Evolutionary conservation across 495 filamentous ascomycete species (phyloP).

Genomic region (Niebla homalea): DNA sequence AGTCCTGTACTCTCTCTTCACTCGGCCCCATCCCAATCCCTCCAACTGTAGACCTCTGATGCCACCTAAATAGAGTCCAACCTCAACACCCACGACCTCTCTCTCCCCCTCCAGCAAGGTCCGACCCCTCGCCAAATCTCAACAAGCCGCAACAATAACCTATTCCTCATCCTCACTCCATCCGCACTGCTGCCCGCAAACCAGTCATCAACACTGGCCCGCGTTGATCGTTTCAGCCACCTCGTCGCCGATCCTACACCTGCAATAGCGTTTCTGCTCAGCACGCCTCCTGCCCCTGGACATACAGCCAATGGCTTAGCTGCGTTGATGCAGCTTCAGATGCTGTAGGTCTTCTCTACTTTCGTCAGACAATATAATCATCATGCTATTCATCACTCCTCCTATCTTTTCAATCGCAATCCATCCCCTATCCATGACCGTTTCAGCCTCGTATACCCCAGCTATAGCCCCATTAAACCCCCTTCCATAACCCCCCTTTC

Average conservation of each 20-base stretch:
- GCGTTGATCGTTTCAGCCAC: constrained; percentile 36
- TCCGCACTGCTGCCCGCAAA: constrained; percentile 24
- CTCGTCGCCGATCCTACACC: constrained; percentile 28
- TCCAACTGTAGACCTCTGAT: constrained; percentile 2
- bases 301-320: constrained; percentile 14
- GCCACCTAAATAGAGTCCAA: constrained; percentile 27
- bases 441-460: no score
- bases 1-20: constrained; percentile 9
- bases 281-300: constrained; percentile 14
- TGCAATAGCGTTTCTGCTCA: constrained; percentile 42
- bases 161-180: constrained; percentile 40
- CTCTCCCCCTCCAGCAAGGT: constrained; percentile 26
- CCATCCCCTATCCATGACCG: no score
- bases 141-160: constrained; percentile 20
- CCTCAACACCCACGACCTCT: constrained; percentile 41
- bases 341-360: constrained; percentile 15
- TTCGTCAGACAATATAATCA: no score
- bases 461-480: no score
- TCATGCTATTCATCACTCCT: no score
- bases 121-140: background rate
- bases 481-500: no score
- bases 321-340: constrained; percentile 22
- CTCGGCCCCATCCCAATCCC: constrained; percentile 24
- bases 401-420: no score
- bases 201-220: constrained; percentile 20